Percentiles rank a stretch among this genome's conserved stretches.
phyloP scores from a whole-genome alignment of 2,329 filamentous ascomycete species.

The Diaporthe velutina region DNA sequence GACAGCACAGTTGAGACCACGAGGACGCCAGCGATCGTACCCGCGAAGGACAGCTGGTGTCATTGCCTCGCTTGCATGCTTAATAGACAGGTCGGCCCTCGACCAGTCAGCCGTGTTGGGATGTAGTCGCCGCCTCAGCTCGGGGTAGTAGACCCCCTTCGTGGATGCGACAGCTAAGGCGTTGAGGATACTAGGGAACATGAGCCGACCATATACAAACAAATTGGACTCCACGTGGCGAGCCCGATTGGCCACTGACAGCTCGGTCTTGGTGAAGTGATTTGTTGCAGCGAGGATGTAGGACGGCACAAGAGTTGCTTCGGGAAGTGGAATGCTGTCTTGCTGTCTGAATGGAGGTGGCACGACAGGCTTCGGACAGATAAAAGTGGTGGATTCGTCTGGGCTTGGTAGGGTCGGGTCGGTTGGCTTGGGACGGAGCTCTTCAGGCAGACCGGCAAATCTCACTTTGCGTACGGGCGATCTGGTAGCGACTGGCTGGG shows the following conservation, averaged over 20 bases:
- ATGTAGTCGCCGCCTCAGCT: neutral
- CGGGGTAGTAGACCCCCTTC: neutral
- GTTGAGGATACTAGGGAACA: conserved; percentile 4
- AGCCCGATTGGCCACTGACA: neutral
- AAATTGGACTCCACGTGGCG: neutral
- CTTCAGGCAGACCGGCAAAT: neutral
- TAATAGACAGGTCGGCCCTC: neutral
- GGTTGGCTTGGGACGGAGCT: neutral
- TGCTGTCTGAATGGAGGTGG: neutral
- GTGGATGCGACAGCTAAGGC: neutral
- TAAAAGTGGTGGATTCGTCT: neutral
- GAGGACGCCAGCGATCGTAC: neutral
- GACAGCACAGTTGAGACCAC: neutral
- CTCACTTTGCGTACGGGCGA: neutral
- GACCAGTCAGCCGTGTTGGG: neutral
- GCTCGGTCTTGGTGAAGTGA: conserved; percentile 2
- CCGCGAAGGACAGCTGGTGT: neutral
- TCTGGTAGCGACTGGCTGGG: neutral
- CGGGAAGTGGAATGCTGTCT: neutral
- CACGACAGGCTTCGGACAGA: neutral
- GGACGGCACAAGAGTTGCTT: neutral
- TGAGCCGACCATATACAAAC: neutral
- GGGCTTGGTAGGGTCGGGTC: neutral
- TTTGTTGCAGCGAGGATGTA: conserved; percentile 3
- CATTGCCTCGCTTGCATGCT: conserved; percentile 1